These are phyloP conservation scores for Aphanomyces invadans DNA, from an alignment of 352 stramenopile genomes.

Conservation along the genomic window DNA sequence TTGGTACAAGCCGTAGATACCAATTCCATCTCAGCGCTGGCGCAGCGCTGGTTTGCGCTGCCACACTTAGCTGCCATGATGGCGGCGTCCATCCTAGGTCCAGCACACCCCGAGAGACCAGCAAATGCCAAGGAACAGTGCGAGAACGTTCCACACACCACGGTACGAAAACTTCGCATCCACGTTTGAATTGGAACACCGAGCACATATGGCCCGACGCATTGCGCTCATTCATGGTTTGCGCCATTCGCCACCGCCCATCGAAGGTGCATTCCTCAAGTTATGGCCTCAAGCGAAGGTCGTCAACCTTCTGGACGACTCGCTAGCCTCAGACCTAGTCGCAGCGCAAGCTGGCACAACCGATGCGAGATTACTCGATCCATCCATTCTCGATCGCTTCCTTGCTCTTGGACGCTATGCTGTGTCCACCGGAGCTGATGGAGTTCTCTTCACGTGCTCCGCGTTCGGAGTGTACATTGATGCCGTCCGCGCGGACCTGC, in stretches of 20 bases:
- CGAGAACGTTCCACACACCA: background rate
- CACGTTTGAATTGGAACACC: background rate
- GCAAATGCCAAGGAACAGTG: background rate
- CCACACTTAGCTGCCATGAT: no score
- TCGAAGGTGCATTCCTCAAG: slow-evolving; percentile 10
- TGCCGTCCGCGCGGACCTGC: background rate
- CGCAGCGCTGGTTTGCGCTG: no score
- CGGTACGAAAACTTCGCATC: background rate
- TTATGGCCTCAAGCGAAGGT: slow-evolving; percentile 24
- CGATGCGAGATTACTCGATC: background rate
- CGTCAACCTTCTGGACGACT: slow-evolving; percentile 57
- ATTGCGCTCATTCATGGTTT: slow-evolving; percentile 14
- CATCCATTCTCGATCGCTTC: slow-evolving; percentile 4
- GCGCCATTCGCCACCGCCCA: slow-evolving; percentile 11
- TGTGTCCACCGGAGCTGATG: background rate
- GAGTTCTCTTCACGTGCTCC: slow-evolving; percentile 17
- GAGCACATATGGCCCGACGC: background rate
- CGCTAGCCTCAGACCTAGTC: slow-evolving; percentile 61
- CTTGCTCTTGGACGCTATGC: background rate
- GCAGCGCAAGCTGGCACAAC: background rate
- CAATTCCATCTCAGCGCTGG: no score
- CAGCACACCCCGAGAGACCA: no score
- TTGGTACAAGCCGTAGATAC: no score
- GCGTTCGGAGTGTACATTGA: slow-evolving; percentile 16
- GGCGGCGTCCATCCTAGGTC: no score